phyloP scores from a whole-genome alignment of 441 rosid species.

The Omphalea diandra region DNA sequence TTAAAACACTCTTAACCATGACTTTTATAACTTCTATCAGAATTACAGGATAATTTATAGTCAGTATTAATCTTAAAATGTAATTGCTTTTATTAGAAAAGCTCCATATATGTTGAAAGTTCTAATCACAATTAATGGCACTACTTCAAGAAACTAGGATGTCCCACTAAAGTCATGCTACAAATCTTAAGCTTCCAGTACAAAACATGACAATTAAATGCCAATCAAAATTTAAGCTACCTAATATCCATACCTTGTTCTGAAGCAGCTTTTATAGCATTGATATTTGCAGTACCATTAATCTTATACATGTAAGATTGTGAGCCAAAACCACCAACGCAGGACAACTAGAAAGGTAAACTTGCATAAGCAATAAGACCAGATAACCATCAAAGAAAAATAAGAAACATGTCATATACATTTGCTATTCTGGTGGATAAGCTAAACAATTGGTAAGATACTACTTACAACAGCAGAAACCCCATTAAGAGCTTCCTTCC shows the following conservation, averaged over 20 bases:
- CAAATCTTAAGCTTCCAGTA: neutral
- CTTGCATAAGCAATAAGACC: slow-evolving; percentile 22
- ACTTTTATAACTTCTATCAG: neutral
- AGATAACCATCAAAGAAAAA: slow-evolving; percentile 7
- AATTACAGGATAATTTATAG: neutral
- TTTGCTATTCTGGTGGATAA: neutral
- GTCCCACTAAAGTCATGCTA: neutral
- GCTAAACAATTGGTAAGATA: slow-evolving; percentile 6
- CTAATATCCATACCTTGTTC: slow-evolving; percentile 57
- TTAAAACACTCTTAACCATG: neutral
- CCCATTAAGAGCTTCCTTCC: slow-evolving; percentile 82
- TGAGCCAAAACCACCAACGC: slow-evolving; percentile 97
- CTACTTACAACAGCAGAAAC: slow-evolving; percentile 82
- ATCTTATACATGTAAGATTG: slow-evolving; percentile 91
- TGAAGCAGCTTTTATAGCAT: slow-evolving; percentile 88
- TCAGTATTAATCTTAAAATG: neutral
- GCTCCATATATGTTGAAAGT: neutral
- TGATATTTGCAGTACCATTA: slow-evolving; percentile 93
- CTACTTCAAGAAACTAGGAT: neutral
- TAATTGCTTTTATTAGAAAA: neutral
- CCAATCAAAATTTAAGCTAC: neutral
- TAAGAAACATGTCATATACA: neutral
- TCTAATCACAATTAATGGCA: neutral
- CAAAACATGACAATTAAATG: neutral
- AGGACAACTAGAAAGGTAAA: slow-evolving; percentile 65